Evolutionary conservation across 1,284 basidiomycete genomes (phyloP).

Genomic region (Apiotrichum domesticum): DNA sequence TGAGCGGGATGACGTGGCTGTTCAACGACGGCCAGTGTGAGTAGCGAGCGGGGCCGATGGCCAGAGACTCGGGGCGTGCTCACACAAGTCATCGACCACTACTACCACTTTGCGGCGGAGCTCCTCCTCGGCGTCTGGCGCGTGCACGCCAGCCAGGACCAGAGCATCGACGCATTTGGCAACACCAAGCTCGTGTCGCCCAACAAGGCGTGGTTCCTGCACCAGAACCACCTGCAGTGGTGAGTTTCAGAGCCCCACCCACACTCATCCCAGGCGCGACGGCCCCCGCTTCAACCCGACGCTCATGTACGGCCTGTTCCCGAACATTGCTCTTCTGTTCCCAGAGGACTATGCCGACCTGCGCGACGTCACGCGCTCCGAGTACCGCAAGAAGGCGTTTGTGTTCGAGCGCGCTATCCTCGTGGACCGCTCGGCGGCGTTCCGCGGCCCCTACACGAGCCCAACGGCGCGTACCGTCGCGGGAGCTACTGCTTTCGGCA

Average conservation of each 20-base stretch:
- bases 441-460: constrained; percentile 60
- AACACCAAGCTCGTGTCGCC: constrained; percentile 36
- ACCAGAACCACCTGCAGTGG: constrained; percentile 39
- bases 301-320: constrained; percentile 43
- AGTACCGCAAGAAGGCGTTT: constrained; percentile 45
- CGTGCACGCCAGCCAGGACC: constrained; percentile 54
- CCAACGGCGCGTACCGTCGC: constrained; percentile 60
- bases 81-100: constrained; percentile 60
- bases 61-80: background rate
- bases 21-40: constrained; percentile 47
- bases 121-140: constrained; percentile 66
- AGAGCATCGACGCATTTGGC: constrained; percentile 33
- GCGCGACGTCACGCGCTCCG: constrained; percentile 36
- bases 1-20: constrained; percentile 60
- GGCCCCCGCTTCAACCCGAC: constrained; percentile 42
- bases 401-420: constrained; percentile 52
- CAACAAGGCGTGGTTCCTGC: constrained; percentile 42
- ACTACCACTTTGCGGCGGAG: constrained; percentile 76
- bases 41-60: constrained; percentile 8
- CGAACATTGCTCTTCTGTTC: constrained; percentile 56
- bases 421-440: constrained; percentile 66
- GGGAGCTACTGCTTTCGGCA: constrained; percentile 46
- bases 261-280: constrained; percentile 35
- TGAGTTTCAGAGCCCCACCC: constrained; percentile 12
- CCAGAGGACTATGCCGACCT: constrained; percentile 62